Percentiles rank a stretch among this genome's conserved stretches.
phyloP scores from a whole-genome alignment of 495 filamentous ascomycete species.

The Penicillium coprophilum region DNA sequence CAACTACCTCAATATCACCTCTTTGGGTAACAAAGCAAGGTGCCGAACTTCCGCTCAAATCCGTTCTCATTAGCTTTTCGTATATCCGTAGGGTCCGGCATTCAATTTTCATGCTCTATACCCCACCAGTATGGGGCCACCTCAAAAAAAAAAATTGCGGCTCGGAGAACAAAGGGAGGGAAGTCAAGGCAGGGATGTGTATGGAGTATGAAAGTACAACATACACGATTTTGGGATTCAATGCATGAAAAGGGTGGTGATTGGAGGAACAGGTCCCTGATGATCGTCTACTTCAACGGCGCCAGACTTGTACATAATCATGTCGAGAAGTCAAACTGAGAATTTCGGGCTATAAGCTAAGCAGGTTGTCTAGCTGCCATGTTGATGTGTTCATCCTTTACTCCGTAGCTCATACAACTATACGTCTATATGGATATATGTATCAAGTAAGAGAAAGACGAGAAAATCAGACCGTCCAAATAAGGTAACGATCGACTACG shows the following conservation, averaged over 20 bases:
- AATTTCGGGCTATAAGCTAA: background rate
- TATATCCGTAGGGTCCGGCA: conserved; percentile 4
- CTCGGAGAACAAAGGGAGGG: conserved; percentile 19
- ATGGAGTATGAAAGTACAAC: conserved; percentile 10
- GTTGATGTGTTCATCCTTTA: background rate
- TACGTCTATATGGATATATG: background rate
- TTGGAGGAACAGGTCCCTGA: conserved; percentile 1
- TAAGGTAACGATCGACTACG: conserved; percentile 28
- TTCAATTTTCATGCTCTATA: background rate
- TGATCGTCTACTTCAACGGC: background rate
- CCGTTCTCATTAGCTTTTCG: background rate
- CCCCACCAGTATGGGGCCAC: conserved; percentile 6
- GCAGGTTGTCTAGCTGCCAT: background rate
- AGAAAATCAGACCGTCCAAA: conserved; percentile 5
- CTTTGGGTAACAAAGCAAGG: background rate
- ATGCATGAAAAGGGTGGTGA: background rate
- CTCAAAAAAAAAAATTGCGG: conserved; percentile 27
- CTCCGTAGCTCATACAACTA: background rate
- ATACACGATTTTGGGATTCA: no score
- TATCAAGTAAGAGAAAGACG: background rate
- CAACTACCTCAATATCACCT: background rate
- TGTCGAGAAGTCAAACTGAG: background rate
- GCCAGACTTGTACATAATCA: background rate
- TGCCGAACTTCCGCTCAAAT: conserved; percentile 2
- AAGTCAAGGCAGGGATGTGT: conserved; percentile 26